Evolutionary conservation across 495 filamentous ascomycete species (phyloP), one percentile per base, ranked within the genome.

Genomic region (Hypoxylon fuscum): DNA sequence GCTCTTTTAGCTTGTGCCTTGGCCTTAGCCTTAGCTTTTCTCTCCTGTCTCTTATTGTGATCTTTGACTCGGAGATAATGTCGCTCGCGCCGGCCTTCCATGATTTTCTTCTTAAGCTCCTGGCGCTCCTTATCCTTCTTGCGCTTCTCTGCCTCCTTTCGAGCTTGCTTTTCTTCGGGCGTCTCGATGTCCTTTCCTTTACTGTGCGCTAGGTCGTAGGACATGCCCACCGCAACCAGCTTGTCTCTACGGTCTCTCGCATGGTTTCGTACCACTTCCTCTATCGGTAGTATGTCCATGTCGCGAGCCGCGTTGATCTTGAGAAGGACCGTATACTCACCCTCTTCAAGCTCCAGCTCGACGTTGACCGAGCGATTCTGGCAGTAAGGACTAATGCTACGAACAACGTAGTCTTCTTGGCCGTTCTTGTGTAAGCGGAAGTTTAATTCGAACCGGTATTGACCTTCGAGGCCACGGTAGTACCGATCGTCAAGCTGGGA

Each of bases 401-500:
- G 90, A 9, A 96, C 88, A 23, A 96, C 85, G 68, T 96, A 97
- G 47, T 93, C 90, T 44, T 90, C 82, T 52, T 96, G 85, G 37
- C 87, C 90, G 17, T 90, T 87, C 68, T 87, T 89, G 66, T 97
- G 88, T 0, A 98, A 70, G 17, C 92, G 86, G 76, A 97, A 96
- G 48, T 89, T 85, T 0, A 96, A 76, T 5, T 85, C 71, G 74
- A 94, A 97, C 11, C 67, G 71, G 63, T 96, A 98, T 69, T 92
- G 85, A n/a, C 93, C 94, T 34, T 85, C 77, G 1, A 98, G 83
- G 0, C 93, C 93, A 47, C 78, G 77, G 77, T 92, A 98, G 68
- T 97, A 98, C 5, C 93, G 86, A 23, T 85, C 80, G 69, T 98
- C 93, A 17, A 96, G 86, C 73, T 96, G 91, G 2, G 85, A 88